phyloP scores from a whole-genome alignment of 345 rosid species.

The Gossypium australe region DNA sequence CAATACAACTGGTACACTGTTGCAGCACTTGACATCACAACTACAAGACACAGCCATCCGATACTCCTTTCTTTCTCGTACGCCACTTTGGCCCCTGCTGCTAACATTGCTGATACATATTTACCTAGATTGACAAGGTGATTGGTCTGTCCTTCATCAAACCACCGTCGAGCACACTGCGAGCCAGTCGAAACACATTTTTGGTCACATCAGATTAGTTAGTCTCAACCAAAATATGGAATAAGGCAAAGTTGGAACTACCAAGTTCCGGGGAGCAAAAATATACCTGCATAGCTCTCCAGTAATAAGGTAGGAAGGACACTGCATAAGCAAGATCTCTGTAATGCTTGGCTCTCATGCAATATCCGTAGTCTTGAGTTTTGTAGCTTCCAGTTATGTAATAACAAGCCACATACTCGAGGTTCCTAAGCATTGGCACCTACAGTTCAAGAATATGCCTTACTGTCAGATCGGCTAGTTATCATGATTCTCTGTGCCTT shows the following conservation, averaged over 20 bases:
- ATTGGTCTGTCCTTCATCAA: slow-evolving; percentile 74
- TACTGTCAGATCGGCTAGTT: slow-evolving; percentile 3
- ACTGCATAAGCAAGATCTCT: slow-evolving; percentile 90
- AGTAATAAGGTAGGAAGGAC: slow-evolving; percentile 95
- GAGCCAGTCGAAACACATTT: not conserved
- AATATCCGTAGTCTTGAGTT: slow-evolving; percentile 81
- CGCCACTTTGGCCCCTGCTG: slow-evolving; percentile 90
- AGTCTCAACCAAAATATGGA: not conserved
- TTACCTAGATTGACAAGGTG: slow-evolving; percentile 85
- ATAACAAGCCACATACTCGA: slow-evolving; percentile 85
- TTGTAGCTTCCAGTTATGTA: slow-evolving; percentile 89
- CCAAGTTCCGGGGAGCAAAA: not conserved
- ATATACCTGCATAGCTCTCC: slow-evolving; percentile 99
- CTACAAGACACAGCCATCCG: slow-evolving; percentile 69
- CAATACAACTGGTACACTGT: slow-evolving; percentile 91
- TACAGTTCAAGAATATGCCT: slow-evolving; percentile 15
- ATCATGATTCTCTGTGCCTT: not conserved
- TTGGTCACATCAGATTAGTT: slow-evolving; percentile 5
- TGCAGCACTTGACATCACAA: slow-evolving; percentile 72
- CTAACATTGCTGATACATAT: slow-evolving; percentile 94
- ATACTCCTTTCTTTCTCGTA: slow-evolving; percentile 64
- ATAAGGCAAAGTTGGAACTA: not conserved
- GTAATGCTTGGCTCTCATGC: slow-evolving; percentile 70
- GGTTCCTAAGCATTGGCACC: slow-evolving; percentile 82
- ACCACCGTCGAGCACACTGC: slow-evolving; percentile 96